A percentile compares a stretch with the other conserved stretches of the same genome.
phyloP scores from a whole-genome alignment of 768 basidiomycete genomes.

The Saitozyma sp. region DNA sequence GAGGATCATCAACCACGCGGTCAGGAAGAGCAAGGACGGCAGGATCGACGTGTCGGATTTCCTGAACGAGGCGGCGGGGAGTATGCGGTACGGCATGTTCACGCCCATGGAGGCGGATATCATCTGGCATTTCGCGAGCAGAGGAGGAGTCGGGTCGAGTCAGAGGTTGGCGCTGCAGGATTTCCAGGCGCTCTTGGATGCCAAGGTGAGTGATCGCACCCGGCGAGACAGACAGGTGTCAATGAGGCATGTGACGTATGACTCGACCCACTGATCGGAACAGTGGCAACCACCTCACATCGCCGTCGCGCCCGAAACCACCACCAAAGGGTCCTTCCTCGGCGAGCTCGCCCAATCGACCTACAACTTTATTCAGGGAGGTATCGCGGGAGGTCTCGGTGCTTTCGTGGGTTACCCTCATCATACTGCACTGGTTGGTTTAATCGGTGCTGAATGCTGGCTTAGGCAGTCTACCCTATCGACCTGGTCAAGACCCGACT shows the following conservation, averaged over 20 bases:
- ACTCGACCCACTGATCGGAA: not conserved
- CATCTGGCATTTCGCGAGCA: slow-evolving; percentile 94
- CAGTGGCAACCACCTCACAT: slow-evolving; percentile 49
- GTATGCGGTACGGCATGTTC: slow-evolving; percentile 89
- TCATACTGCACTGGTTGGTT: not conserved
- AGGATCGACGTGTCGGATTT: slow-evolving; percentile 96
- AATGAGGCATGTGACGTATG: too few species aligned
- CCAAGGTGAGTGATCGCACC: slow-evolving; percentile 54
- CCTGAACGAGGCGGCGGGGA: slow-evolving; percentile 78
- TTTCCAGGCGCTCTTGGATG: slow-evolving; percentile 89
- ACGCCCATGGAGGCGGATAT: slow-evolving; percentile 98
- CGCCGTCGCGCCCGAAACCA: slow-evolving; percentile 11
- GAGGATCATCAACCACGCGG: slow-evolving; percentile 86
- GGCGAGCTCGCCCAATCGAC: slow-evolving; percentile 65
- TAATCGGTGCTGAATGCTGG: not conserved
- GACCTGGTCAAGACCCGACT: slow-evolving; percentile 65
- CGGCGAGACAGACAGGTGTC: not conserved
- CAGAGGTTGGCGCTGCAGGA: slow-evolving; percentile 80
- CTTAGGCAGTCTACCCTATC: slow-evolving; percentile 76
- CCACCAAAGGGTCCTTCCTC: slow-evolving; percentile 51
- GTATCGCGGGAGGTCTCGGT: slow-evolving; percentile 88
- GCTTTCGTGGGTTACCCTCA: slow-evolving; percentile 65
- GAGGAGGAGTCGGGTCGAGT: slow-evolving; percentile 61
- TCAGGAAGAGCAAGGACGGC: slow-evolving; percentile 86
- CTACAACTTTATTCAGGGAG: slow-evolving; percentile 84